Conservation (phyloP, 306 rosid species). For the Nissolia schottii region DNA sequence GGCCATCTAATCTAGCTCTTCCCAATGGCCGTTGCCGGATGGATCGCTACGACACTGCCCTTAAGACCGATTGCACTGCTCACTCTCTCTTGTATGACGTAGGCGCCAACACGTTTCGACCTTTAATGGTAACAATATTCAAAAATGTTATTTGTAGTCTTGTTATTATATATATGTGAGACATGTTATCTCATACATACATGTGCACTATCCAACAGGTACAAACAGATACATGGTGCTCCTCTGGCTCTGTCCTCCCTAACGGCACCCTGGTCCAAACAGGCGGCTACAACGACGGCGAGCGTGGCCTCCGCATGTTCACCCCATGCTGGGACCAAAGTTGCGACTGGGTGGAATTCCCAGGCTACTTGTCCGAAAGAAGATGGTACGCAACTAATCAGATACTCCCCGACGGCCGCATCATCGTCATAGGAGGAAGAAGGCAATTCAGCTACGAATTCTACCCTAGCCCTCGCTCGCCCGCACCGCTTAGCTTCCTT, state of each 20-base stretch:
- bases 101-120: conserved; percentile 42
- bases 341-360: conserved; percentile 76
- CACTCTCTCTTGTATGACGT: conserved; percentile 68
- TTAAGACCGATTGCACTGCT: conserved; percentile 64
- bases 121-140: conserved; percentile 56
- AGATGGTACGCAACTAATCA: conserved; percentile 88
- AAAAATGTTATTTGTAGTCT: no score
- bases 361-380: conserved; percentile 36
- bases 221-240: conserved; percentile 78
- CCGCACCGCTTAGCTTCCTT: conserved; percentile 32
- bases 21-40: conserved; percentile 30
- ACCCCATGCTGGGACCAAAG: conserved; percentile 45
- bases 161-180: no score
- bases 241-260: conserved; percentile 66
- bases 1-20: conserved; percentile 62
- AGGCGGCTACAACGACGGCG: conserved; percentile 78
- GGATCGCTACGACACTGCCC: conserved; percentile 34
- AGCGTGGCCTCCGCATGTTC: conserved; percentile 49
- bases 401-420: conserved; percentile 60
- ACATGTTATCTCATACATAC: no score
- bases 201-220: no score
- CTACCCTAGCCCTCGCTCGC: conserved; percentile 33
- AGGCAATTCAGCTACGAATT: conserved; percentile 72
- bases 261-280: conserved; percentile 73
- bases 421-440: conserved; percentile 74